These are phyloP conservation scores for Diospyros lotus DNA, from an alignment of 148 eudicot species.

Conservation along the genomic window DNA sequence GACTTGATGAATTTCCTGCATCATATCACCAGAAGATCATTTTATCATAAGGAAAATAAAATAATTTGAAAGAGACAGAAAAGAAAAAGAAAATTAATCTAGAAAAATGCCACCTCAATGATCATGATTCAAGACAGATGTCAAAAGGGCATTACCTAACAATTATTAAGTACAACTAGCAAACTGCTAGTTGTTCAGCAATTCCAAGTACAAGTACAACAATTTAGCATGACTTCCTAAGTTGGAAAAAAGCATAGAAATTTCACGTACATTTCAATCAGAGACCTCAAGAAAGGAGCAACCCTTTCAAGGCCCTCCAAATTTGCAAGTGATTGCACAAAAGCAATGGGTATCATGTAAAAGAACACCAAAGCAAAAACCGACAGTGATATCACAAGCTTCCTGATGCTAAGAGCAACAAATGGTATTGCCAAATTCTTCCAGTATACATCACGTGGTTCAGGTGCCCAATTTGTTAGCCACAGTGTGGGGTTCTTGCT, in stretches of 20 bases:
- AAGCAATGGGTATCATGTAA: constrained; percentile 96
- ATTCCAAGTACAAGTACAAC: too few relatives aligned
- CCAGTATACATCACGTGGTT: constrained; percentile 96
- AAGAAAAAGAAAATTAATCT: not conserved
- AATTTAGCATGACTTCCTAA: not conserved
- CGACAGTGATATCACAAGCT: constrained; percentile 55
- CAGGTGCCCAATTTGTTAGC: constrained; percentile 97
- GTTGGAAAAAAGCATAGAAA: not conserved
- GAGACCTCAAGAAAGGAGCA: constrained; percentile 78
- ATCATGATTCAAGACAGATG: not conserved
- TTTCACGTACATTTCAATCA: constrained; percentile 67
- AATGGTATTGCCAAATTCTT: constrained; percentile 79
- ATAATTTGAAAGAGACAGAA: not conserved
- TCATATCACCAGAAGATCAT: not conserved
- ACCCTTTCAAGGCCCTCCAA: constrained; percentile 81
- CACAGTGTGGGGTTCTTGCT: constrained; percentile 83
- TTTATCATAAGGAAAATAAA: not conserved
- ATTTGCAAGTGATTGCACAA: constrained; percentile 98
- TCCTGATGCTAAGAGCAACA: constrained; percentile 71
- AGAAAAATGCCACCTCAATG: not conserved
- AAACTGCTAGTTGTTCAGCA: too few relatives aligned
- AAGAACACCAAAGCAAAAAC: constrained; percentile 86
- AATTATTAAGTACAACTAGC: too few relatives aligned
- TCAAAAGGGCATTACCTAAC: not conserved
- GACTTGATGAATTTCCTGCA: constrained; percentile 91